These are phyloP conservation scores for Suhomyces bokatorum DNA, from an alignment of 1,139 yeast genomes.

Conservation along the genomic window DNA sequence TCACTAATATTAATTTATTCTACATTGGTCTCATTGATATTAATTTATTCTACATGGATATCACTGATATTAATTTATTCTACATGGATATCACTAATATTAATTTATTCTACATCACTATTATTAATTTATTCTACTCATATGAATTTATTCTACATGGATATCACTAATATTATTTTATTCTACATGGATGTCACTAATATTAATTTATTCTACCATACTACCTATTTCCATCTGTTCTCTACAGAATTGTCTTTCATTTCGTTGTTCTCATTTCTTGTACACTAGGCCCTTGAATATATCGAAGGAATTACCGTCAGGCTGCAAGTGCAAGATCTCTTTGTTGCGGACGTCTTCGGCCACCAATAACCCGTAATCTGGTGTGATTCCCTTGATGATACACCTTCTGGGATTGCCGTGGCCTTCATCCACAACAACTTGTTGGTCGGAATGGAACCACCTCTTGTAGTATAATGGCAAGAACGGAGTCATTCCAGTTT, in stretches of 20 bases:
- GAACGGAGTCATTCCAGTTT: constrained; percentile 67
- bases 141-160: no score
- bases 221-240: no score
- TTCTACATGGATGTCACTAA: no score
- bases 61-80: no score
- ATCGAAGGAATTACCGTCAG: constrained; percentile 97
- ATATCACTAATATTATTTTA: no score
- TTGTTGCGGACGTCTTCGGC: constrained; percentile 72
- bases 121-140: no score
- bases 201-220: no score
- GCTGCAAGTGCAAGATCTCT: constrained; percentile 69
- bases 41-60: no score
- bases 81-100: no score
- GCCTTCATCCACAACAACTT: constrained; percentile 53
- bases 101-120: no score
- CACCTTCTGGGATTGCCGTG: constrained; percentile 51
- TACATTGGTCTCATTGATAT: no score
- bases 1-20: no score
- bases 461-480: constrained; percentile 72
- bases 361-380: constrained; percentile 77
- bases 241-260: neutral
- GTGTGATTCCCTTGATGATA: constrained; percentile 74
- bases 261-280: constrained; percentile 38
- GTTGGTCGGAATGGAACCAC: constrained; percentile 83
- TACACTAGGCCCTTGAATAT: constrained; percentile 91